Percentiles rank a stretch among this genome's conserved stretches.
These are phyloP conservation scores for Penicillium vulpinum DNA, from an alignment of 2,329 filamentous ascomycete genomes.

Conservation along the genomic window DNA sequence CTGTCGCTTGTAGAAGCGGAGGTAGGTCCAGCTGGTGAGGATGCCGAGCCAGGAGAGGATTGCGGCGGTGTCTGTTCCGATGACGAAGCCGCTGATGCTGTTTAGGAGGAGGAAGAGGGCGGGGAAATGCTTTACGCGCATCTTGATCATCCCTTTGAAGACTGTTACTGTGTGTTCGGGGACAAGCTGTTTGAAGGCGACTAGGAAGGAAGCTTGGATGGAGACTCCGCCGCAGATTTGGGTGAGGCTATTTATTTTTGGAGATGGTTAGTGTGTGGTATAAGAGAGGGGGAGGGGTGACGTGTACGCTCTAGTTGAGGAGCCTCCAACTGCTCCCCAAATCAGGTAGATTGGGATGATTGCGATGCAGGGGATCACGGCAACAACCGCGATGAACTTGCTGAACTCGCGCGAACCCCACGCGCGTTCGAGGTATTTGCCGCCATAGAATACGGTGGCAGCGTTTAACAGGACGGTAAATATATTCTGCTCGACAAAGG, in stretches of 20 bases:
- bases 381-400: conserved; percentile 78
- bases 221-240: conserved; percentile 86
- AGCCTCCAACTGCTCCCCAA: conserved; percentile 66
- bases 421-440: conserved; percentile 90
- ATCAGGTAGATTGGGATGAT: conserved; percentile 71
- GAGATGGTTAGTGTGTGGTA: conserved; percentile 6
- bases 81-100: conserved; percentile 62
- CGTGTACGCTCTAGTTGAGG: conserved; percentile 38
- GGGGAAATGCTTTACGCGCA: conserved; percentile 80
- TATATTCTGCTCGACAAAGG: conserved; percentile 89
- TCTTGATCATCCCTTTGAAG: conserved; percentile 81
- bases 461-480: conserved; percentile 78
- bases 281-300: neutral
- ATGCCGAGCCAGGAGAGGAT: conserved; percentile 80
- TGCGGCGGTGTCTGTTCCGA: conserved; percentile 73
- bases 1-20: conserved; percentile 83
- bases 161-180: conserved; percentile 96
- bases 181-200: conserved; percentile 95
- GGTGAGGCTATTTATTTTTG: conserved; percentile 59
- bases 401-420: conserved; percentile 92
- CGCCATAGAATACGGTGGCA: conserved; percentile 83
- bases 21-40: conserved; percentile 87
- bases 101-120: conserved; percentile 74
- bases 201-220: conserved; percentile 88
- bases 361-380: conserved; percentile 76